Evolutionary conservation across 2,329 filamentous ascomycete genomes (phyloP).

Genomic region (Leptographium lundbergii): DNA sequence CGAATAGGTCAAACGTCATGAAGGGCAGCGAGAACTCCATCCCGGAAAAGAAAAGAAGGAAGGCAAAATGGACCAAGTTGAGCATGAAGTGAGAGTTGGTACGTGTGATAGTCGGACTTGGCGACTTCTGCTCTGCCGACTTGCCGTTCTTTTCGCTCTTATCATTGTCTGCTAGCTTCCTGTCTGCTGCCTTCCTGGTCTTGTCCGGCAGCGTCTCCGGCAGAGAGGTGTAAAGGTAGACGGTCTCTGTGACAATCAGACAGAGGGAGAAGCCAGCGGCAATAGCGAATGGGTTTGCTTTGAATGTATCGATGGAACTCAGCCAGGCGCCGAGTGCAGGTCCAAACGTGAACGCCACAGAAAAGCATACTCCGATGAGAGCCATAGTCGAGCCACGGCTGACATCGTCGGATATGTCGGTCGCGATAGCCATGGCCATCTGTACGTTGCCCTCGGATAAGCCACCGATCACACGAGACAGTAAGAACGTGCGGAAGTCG

Average conservation of each 20-base stretch:
- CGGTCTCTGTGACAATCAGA: slow-evolving; percentile 74
- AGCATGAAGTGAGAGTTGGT: slow-evolving; percentile 78
- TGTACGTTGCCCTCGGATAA: slow-evolving; percentile 96
- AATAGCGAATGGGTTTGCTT: slow-evolving; percentile 85
- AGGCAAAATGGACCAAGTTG: slow-evolving; percentile 76
- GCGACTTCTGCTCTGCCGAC: not conserved
- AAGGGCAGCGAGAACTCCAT: slow-evolving; percentile 98
- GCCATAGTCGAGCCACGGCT: slow-evolving; percentile 89
- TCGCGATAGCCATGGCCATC: slow-evolving; percentile 88
- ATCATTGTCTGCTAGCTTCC: slow-evolving; percentile 3
- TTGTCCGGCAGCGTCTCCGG: slow-evolving; percentile 72
- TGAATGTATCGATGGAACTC: slow-evolving; percentile 62
- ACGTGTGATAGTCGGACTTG: slow-evolving; percentile 47
- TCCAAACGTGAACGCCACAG: slow-evolving; percentile 91
- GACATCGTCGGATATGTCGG: slow-evolving; percentile 81
- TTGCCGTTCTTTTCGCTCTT: slow-evolving; percentile 30
- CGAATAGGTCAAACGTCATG: slow-evolving; percentile 91
- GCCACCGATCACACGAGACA: slow-evolving; percentile 84
- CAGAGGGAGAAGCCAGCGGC: slow-evolving; percentile 79
- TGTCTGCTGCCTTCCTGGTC: slow-evolving; percentile 19
- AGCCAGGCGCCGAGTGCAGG: slow-evolving; percentile 84
- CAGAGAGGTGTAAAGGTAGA: slow-evolving; percentile 72
- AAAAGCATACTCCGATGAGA: slow-evolving; percentile 91
- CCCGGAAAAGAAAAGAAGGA: slow-evolving; percentile 93
- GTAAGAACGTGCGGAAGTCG: slow-evolving; percentile 91